phyloP scores from a whole-genome alignment of 1,139 yeast species.

The Debaryomyces fabryi region DNA sequence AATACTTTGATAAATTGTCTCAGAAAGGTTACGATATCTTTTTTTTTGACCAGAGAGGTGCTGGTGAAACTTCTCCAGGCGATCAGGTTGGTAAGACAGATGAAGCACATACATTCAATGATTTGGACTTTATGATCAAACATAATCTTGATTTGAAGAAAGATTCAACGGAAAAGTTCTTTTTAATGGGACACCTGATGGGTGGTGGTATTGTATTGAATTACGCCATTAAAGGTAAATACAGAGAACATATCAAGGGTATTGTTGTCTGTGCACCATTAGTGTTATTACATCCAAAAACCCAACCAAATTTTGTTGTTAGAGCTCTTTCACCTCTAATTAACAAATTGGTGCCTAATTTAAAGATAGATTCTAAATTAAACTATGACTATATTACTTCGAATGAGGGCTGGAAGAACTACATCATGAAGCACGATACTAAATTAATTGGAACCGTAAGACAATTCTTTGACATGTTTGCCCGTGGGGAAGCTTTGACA shows the following conservation, averaged over 20 bases:
- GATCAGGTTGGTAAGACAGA: conserved; percentile 64
- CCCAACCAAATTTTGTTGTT: conserved; percentile 57
- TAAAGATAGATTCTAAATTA: conserved; percentile 59
- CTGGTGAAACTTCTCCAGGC: conserved; percentile 73
- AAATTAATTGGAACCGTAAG: conserved; percentile 46
- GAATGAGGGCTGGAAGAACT: conserved; percentile 51
- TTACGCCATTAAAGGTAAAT: conserved; percentile 70
- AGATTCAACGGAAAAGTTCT: conserved; percentile 44
- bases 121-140: conserved; percentile 66
- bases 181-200: conserved; percentile 89
- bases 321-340: conserved; percentile 49
- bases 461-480: conserved; percentile 63
- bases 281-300: conserved; percentile 57
- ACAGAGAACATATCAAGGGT: conserved; percentile 55
- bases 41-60: conserved; percentile 86
- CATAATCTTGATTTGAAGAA: conserved; percentile 28
- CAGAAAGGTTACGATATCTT: conserved; percentile 70
- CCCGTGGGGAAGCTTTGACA: conserved; percentile 58
- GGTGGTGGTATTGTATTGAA: conserved; percentile 85
- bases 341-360: conserved; percentile 53
- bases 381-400: conserved; percentile 58
- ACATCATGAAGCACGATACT: conserved; percentile 39
- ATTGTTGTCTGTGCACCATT: conserved; percentile 71
- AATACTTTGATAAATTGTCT: conserved; percentile 61
- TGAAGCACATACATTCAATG: conserved; percentile 65